These are phyloP conservation scores for Thyridium curvatum DNA, from an alignment of 2,329 filamentous ascomycete genomes.

Conservation along the genomic window DNA sequence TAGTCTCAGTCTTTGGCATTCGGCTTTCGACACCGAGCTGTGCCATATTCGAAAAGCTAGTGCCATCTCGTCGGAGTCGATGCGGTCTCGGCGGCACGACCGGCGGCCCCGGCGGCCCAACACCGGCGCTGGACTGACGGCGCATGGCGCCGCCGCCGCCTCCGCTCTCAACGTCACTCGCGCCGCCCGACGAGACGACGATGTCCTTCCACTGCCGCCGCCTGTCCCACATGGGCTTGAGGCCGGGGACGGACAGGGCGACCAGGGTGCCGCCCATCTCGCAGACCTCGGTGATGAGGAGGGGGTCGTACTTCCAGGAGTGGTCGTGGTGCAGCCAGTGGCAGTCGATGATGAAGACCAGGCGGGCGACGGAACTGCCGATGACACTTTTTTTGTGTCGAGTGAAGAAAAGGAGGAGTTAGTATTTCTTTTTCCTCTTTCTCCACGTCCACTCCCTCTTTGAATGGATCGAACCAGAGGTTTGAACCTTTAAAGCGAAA, in stretches of 20 bases:
- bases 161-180: neutral
- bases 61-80: too few species aligned
- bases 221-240: slow-evolving; percentile 39
- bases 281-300: slow-evolving; percentile 41
- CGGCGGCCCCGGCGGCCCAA: slow-evolving; percentile 11
- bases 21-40: too few species aligned
- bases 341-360: slow-evolving; percentile 39
- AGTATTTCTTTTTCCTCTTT: slow-evolving; percentile 6
- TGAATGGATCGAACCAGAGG: too few species aligned
- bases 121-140: neutral
- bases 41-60: too few species aligned
- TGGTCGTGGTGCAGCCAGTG: slow-evolving; percentile 39
- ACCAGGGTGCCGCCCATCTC: slow-evolving; percentile 44
- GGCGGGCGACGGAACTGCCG: slow-evolving; percentile 37
- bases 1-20: too few species aligned
- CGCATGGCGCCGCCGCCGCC: too few species aligned
- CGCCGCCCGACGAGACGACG: neutral
- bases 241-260: slow-evolving; percentile 41
- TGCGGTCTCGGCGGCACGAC: too few species aligned
- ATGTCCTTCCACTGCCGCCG: slow-evolving; percentile 18
- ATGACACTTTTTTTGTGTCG: slow-evolving; percentile 37
- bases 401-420: too few species aligned
- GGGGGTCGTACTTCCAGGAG: slow-evolving; percentile 45
- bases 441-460: too few species aligned
- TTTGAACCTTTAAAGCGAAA: too few species aligned